A percentile compares a stretch with the other conserved stretches of the same genome.
Evolutionary conservation across 2,329 filamentous ascomycete genomes (phyloP).

Genomic region (Phyllosticta paracitricarpa): DNA sequence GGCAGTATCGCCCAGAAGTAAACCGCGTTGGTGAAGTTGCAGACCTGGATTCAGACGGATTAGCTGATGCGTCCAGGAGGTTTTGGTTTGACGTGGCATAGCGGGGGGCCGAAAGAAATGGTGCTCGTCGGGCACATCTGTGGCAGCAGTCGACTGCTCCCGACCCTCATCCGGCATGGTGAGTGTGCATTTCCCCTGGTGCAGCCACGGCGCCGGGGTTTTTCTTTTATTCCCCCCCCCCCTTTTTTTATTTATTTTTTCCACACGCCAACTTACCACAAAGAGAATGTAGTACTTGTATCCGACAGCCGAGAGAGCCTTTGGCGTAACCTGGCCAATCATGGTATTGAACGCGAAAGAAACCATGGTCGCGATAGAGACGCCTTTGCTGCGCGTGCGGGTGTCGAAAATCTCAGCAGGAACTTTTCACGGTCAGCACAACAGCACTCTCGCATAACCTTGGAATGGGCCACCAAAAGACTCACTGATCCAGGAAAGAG

Average conservation of each 20-base stretch:
- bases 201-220: no score
- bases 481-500: constrained; percentile 46
- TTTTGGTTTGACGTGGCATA: neutral
- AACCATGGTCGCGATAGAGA: constrained; percentile 63
- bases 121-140: no score
- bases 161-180: no score
- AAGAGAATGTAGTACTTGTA: constrained; percentile 53
- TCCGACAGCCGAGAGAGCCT: constrained; percentile 46
- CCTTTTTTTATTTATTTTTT: no score
- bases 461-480: constrained; percentile 38
- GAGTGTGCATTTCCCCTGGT: no score
- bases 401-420: constrained; percentile 70
- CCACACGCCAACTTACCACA: constrained; percentile 30
- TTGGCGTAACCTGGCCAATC: constrained; percentile 59
- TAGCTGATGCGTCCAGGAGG: neutral
- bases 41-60: constrained; percentile 32
- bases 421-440: constrained; percentile 24
- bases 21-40: constrained; percentile 58
- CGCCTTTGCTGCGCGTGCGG: constrained; percentile 62
- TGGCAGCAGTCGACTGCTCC: no score
- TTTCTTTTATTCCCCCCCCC: no score
- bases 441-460: constrained; percentile 27
- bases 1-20: constrained; percentile 61
- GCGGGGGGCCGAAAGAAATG: no score
- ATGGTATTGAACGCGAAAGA: constrained; percentile 69